A percentile compares a stretch with the other conserved stretches of the same genome.
Conservation (phyloP, 2,329 filamentous ascomycete genomes). For the Plectosphaerella cucumerina region DNA sequence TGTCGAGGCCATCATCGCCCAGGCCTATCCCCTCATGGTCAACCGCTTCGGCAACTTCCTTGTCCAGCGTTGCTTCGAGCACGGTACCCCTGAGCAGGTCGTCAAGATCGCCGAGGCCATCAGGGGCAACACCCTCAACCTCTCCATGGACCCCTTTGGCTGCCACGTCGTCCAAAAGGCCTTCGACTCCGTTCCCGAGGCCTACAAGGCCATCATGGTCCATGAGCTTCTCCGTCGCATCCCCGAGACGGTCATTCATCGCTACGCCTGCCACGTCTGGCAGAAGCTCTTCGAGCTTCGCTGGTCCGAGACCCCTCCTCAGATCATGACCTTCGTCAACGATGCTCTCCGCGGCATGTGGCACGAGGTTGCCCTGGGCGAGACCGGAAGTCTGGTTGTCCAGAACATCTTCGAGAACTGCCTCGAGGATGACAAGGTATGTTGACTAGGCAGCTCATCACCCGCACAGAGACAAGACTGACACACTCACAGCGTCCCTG, state of each 20-base stretch:
- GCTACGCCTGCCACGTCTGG: slow-evolving; percentile 99
- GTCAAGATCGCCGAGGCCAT: slow-evolving; percentile 93
- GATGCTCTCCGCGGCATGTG: slow-evolving; percentile 94
- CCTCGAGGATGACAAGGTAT: slow-evolving; percentile 94
- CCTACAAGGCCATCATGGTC: slow-evolving; percentile 99
- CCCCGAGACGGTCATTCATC: slow-evolving; percentile 95
- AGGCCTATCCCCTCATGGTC: slow-evolving; percentile 94
- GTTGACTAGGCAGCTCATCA: slow-evolving; percentile 14
- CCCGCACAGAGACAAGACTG: slow-evolving; percentile 10
- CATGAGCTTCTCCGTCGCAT: slow-evolving; percentile 92
- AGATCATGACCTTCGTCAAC: slow-evolving; percentile 99
- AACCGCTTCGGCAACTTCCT: slow-evolving; percentile 99
- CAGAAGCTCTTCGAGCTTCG: slow-evolving; percentile 98
- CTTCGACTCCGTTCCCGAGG: slow-evolving; percentile 94
- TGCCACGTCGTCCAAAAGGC: slow-evolving; percentile 99
- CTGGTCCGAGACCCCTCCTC: slow-evolving; percentile 90
- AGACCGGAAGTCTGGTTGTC: slow-evolving; percentile 95
- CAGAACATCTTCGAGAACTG: slow-evolving; percentile 99
- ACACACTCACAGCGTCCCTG: slow-evolving; percentile 70
- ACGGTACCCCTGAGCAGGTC: slow-evolving; percentile 91
- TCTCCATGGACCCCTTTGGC: slow-evolving; percentile 98
- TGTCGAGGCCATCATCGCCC: slow-evolving; percentile 90
- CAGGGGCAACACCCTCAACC: slow-evolving; percentile 84
- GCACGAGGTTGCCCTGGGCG: slow-evolving; percentile 95
- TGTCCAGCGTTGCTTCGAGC: slow-evolving; percentile 97